phyloP scores from a whole-genome alignment of 2,329 filamentous ascomycete species.

The Pseudogymnoascus sp. region DNA sequence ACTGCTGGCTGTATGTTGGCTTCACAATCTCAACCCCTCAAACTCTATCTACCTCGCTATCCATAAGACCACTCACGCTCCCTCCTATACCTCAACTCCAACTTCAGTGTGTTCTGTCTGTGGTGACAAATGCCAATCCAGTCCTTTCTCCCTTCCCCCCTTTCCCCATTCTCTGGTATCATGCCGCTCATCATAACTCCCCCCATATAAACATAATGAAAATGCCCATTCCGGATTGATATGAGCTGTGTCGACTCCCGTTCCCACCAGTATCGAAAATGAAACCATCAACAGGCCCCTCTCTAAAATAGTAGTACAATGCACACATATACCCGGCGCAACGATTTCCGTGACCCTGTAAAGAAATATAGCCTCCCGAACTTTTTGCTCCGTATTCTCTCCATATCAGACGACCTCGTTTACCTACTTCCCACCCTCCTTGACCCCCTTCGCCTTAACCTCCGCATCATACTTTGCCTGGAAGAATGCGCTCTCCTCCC shows the following conservation, averaged over 20 bases:
- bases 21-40: neutral
- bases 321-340: neutral
- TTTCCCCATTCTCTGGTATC: neutral
- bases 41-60: neutral
- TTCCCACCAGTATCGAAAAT: neutral
- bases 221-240: neutral
- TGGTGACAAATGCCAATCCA: neutral
- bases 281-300: neutral
- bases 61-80: neutral
- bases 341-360: neutral
- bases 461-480: slow-evolving; percentile 5
- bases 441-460: neutral
- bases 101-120: neutral
- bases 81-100: neutral
- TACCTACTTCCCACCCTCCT: neutral
- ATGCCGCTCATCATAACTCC: slow-evolving; percentile 1
- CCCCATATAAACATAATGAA: slow-evolving; percentile 4
- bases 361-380: neutral
- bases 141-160: neutral
- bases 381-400: neutral
- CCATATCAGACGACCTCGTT: neutral
- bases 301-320: slow-evolving; percentile 2
- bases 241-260: slow-evolving; percentile 4
- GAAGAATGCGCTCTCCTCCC: slow-evolving; percentile 16
- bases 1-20: neutral